Evolutionary conservation across 495 filamentous ascomycete genomes (phyloP).

Genomic region (Penicillium turbatum): DNA sequence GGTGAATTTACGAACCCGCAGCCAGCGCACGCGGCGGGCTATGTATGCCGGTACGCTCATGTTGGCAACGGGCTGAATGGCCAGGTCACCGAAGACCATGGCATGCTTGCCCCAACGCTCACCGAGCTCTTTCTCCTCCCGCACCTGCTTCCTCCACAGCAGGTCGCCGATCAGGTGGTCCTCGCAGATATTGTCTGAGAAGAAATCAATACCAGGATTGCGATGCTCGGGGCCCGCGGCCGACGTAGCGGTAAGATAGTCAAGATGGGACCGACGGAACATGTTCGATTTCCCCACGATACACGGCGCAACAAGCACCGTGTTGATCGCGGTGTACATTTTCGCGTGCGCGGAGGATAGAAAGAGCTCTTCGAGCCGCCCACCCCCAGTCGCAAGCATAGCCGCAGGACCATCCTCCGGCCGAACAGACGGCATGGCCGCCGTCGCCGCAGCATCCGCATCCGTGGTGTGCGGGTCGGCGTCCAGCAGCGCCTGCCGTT

Average conservation of each 20-base stretch:
- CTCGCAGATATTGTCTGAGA: conserved; percentile 95
- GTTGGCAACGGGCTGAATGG: conserved; percentile 80
- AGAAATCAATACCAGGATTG: conserved; percentile 76
- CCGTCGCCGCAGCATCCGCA: background rate
- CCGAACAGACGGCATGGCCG: conserved; percentile 10
- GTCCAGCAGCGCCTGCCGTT: conserved; percentile 42
- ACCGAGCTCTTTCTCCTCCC: conserved; percentile 39
- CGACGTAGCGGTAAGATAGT: conserved; percentile 63
- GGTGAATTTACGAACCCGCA: conserved; percentile 91
- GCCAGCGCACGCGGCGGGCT: conserved; percentile 81
- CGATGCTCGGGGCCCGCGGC: conserved; percentile 28
- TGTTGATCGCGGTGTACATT: conserved; percentile 98
- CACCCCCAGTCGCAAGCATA: conserved; percentile 55
- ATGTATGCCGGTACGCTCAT: conserved; percentile 79
- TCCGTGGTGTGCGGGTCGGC: conserved; percentile 11
- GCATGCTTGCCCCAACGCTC: conserved; percentile 69
- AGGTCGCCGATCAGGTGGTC: conserved; percentile 94
- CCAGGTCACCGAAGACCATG: conserved; percentile 78
- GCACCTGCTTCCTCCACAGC: conserved; percentile 63
- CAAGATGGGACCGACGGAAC: conserved; percentile 90
- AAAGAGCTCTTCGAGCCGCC: conserved; percentile 88
- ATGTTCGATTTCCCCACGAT: conserved; percentile 97
- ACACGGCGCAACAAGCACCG: conserved; percentile 83
- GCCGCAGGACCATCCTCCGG: conserved; percentile 22
- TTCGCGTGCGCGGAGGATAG: conserved; percentile 93